These are phyloP conservation scores for Aspergillus bombycis DNA, from an alignment of 2,329 filamentous ascomycete species.

Conservation along the genomic window DNA sequence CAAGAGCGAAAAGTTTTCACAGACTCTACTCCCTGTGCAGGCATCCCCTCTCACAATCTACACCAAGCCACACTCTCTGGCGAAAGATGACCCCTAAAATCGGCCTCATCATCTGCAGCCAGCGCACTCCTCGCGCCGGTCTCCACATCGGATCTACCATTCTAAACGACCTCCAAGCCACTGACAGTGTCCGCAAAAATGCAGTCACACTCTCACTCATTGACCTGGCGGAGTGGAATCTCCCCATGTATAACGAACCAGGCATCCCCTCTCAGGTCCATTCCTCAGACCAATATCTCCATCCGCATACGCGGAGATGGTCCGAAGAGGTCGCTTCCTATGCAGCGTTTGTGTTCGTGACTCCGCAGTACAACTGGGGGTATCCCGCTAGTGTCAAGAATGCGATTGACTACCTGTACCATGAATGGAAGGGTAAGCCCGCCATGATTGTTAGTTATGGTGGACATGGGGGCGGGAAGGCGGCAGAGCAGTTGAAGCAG, in stretches of 20 bases:
- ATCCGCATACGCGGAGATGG: conserved; percentile 43
- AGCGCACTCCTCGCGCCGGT: conserved; percentile 35
- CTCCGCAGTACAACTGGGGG: conserved; percentile 59
- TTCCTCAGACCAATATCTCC: conserved; percentile 35
- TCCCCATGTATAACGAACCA: conserved; percentile 45
- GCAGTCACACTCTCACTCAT: not conserved
- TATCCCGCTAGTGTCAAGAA: conserved; percentile 61
- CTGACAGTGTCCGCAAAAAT: not conserved
- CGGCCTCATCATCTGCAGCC: conserved; percentile 36
- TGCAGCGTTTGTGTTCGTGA: conserved; percentile 47
- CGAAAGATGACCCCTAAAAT: not conserved
- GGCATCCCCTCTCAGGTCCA: conserved; percentile 41
- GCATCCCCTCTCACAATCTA: too few relatives aligned
- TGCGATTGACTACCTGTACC: conserved; percentile 63
- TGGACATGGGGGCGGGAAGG: conserved; percentile 44
- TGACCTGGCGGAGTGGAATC: conserved; percentile 21
- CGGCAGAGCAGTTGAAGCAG: conserved; percentile 38
- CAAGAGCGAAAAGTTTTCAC: not conserved
- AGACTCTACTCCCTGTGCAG: too few relatives aligned
- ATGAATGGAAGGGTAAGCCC: conserved; percentile 63
- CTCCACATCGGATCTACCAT: conserved; percentile 34
- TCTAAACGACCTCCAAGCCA: conserved; percentile 18
- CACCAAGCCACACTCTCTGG: not conserved
- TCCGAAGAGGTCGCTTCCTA: conserved; percentile 36
- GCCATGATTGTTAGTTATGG: conserved; percentile 60